phyloP scores from a whole-genome alignment of 371 early-diverging fungal species.

The Sporodiniella umbellata region DNA sequence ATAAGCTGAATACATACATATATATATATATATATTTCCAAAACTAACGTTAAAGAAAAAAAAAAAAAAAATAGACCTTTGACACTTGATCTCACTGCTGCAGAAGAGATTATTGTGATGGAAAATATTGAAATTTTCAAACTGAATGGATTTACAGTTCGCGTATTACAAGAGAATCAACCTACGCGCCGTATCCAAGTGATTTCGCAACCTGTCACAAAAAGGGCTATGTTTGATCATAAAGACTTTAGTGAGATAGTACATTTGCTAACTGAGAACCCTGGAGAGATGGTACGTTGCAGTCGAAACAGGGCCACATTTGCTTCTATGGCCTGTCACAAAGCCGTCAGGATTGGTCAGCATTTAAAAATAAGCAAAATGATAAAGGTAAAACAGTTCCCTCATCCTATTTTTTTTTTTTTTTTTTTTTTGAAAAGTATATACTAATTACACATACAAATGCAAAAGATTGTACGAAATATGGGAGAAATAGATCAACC shows the following conservation, averaged over 20 bases:
- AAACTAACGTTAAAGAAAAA: no score
- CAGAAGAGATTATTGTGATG: conserved; percentile 78
- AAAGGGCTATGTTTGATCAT: conserved; percentile 58
- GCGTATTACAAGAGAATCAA: conserved; percentile 49
- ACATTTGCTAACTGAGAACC: conserved; percentile 34
- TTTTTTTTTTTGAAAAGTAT: neutral
- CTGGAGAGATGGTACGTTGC: conserved; percentile 60
- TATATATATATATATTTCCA: no score
- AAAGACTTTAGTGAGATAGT: conserved; percentile 73
- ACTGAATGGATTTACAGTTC: conserved; percentile 78
- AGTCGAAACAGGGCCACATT: conserved; percentile 62
- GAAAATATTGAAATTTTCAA: conserved; percentile 70
- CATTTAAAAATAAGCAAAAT: conserved; percentile 65
- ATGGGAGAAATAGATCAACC: conserved; percentile 87
- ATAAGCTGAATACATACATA: no score
- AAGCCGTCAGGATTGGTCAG: conserved; percentile 80
- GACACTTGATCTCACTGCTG: conserved; percentile 66
- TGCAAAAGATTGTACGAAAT: conserved; percentile 62
- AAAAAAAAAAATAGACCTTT: no score
- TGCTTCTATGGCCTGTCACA: conserved; percentile 79
- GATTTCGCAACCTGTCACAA: conserved; percentile 64
- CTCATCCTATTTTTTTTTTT: neutral
- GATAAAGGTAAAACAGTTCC: conserved; percentile 41
- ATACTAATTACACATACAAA: conserved; percentile 2
- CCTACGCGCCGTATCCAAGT: conserved; percentile 66